Percentiles rank a stretch among this genome's conserved stretches.
These are phyloP conservation scores for Suillus weaverae DNA, from an alignment of 768 basidiomycete species.

Conservation along the genomic window DNA sequence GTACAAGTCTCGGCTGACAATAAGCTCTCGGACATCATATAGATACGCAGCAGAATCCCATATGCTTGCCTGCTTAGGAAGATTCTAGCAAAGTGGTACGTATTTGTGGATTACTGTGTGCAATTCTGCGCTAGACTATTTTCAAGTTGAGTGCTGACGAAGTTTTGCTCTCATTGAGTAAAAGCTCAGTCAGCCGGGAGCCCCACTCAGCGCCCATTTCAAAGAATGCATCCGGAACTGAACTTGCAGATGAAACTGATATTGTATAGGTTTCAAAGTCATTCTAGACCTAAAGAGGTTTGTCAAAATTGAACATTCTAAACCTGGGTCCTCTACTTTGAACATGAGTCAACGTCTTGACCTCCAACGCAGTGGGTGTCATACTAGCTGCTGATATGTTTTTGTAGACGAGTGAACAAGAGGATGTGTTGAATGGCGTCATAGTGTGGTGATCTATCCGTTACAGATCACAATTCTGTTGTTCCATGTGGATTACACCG, in stretches of 20 bases:
- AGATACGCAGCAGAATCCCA: neutral
- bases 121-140: neutral
- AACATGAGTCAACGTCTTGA: neutral
- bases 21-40: neutral
- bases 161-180: neutral
- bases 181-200: too few relatives aligned
- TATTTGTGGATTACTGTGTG: neutral
- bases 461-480: neutral
- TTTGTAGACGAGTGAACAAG: neutral
- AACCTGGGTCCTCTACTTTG: neutral
- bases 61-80: neutral
- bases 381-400: neutral
- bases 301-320: neutral
- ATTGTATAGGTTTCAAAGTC: neutral
- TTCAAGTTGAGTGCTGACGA: neutral
- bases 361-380: too few relatives aligned
- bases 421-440: neutral
- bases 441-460: neutral
- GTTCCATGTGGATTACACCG: neutral
- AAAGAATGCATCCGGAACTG: neutral
- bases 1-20: neutral
- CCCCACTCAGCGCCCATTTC: neutral
- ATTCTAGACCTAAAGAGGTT: neutral
- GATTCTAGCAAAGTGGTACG: neutral
- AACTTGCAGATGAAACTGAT: neutral